Base-by-base conservation (phyloP, 2,329 filamentous ascomycete genomes). In the Pestalotiopsis fici region DNA sequence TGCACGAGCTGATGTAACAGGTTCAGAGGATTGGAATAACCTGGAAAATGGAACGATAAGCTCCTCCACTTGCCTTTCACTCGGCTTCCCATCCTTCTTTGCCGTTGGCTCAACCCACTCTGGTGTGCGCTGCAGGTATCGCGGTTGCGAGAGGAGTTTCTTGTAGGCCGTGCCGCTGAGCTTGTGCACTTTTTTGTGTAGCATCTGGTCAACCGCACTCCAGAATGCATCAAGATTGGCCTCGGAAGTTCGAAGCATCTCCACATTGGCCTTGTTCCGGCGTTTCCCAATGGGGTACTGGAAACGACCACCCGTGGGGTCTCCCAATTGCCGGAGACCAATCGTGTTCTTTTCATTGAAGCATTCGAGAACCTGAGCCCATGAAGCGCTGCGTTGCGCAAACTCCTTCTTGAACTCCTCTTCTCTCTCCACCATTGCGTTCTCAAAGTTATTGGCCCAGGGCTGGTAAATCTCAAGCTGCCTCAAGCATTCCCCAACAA, bases 391-490 rank as follows among this genome's bases (percentile, higher is more conserved):
- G 2, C 56, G 59, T 3, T 71, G 57, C 0, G 54, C 54, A 60
- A 72, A 79, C 1, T 79, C 75, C 11, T 69, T 67, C 43, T 77
- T 69, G 27, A 82, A 73, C 0, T 59, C 68, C 0, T 73, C 69
- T 3, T 72, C 31, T 21, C 67, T 67, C 0, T 79, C 69, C 1
- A 69, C 69, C n/a, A 76, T 61, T 2, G 72, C 69, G 9, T 63
- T 12, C 6, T 83, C 78, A 59, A 83, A 85, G 0, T 70, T 76
- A 37, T 73, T 74, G 3, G 83, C 82, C 84, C 85, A 86, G 0
- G 85, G 85, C 59, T 83, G 81, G 68, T 82, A 87, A 0, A 81
- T 66, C 1, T 83, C 73, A 3, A 88, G 70, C 66, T 87, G 83
- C 4, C 75, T 74, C 7, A 81, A 31, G 61, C 82, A 83, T 67